phyloP scores from a whole-genome alignment of 192 early-diverging fungal species.

The Podila minutissima region DNA sequence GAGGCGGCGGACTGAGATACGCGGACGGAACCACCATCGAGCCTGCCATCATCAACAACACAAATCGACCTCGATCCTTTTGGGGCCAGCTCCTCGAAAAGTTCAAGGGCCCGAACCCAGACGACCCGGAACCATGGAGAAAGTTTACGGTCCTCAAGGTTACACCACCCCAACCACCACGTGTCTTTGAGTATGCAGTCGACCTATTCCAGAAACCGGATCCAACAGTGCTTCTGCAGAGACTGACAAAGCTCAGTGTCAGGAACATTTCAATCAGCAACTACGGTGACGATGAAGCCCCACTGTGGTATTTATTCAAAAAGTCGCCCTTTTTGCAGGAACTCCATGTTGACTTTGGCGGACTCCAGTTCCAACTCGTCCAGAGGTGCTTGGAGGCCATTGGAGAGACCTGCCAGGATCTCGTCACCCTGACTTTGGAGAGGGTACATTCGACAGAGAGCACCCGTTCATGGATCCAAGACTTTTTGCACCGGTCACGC shows the following conservation, averaged over 20 bases:
- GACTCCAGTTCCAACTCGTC: not conserved
- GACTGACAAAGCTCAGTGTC: not conserved
- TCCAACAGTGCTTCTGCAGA: too few relatives aligned
- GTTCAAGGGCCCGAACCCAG: too few relatives aligned
- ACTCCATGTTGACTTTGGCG: not conserved
- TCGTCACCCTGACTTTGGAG: not conserved
- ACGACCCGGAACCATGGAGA: too few relatives aligned
- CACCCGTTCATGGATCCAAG: not conserved
- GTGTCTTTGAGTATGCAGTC: too few relatives aligned
- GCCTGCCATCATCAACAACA: too few relatives aligned
- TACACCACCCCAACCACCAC: too few relatives aligned
- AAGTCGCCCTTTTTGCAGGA: conserved; percentile 11
- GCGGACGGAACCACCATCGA: too few relatives aligned
- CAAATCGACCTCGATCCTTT: too few relatives aligned
- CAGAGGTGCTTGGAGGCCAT: conserved; percentile 16
- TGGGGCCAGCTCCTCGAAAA: too few relatives aligned
- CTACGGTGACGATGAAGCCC: not conserved
- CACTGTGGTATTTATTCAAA: conserved; percentile 5
- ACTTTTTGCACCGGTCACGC: conserved; percentile 16
- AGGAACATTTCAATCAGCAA: not conserved
- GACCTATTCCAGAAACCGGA: too few relatives aligned
- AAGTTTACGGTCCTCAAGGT: too few relatives aligned
- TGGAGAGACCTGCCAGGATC: conserved; percentile 3
- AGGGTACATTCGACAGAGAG: not conserved
- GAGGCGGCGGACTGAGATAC: too few relatives aligned